Evolutionary conservation across 2,329 filamentous ascomycete genomes (phyloP), one percentile per base, ranked within the genome.

Genomic region (Gyromitra esculenta): DNA sequence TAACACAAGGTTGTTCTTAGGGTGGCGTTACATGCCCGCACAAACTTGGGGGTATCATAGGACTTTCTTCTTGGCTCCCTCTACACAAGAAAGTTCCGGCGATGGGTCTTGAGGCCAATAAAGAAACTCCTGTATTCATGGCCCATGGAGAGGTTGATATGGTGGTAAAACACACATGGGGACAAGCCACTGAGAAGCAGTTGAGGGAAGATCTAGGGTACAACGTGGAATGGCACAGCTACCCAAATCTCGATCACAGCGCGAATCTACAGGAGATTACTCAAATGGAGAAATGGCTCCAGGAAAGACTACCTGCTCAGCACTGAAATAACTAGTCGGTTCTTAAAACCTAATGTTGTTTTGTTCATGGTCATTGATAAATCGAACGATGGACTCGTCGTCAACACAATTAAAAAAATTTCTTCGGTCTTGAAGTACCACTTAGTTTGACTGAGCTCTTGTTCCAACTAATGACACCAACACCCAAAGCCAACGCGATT

Each of bases 41-140:
- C 88, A 93, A 93, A 84, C 86, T 98, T 15, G 95, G 90, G n/a
- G 95, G 94, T 78, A 92, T 98, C 79, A 91, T 97, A 78, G 93
- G 91, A 6, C 85, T 98, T 77, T 96, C 92, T 11, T 91, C 89
- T 81, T 98, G 96, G 84, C 84, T 97, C 80, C 87, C 93, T 21
- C 86, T 97, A 60, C 87, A 89, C 78, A 85, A 88, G 78, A 91
- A 90, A 82, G 83, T 93, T 79, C 86, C 87, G 82, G 86, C 87
- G 7, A 85, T 88, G 78, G 83, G 88, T 15, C 86, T 87, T 1
- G 85, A 86, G 79, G 85, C 87, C 71, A 94, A 93, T 83, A 89
- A 90, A 83, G 86, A 91, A 52, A 97, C 93, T 0, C 92, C 92
- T 0, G 90, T 98, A 78, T 92, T 96, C 84, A 91, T 97, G 90